Evolutionary conservation across 495 filamentous ascomycete species (phyloP).

Genomic region (Pseudoneurospora amorphoporcata): DNA sequence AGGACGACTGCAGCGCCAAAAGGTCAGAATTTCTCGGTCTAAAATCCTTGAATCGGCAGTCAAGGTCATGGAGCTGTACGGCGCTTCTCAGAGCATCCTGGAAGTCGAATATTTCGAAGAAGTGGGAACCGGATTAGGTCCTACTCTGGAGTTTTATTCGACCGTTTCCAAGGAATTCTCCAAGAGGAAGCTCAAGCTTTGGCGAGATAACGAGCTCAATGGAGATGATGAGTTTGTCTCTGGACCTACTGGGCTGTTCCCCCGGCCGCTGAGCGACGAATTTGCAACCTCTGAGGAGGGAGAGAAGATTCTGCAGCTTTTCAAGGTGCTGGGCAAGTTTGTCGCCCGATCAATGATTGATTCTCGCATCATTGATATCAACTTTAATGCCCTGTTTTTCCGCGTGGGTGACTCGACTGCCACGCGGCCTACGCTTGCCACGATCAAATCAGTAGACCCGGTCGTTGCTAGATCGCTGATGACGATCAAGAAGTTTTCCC

Average conservation of each 20-base stretch:
- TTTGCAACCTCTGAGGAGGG: slow-evolving; percentile 65
- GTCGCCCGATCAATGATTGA: slow-evolving; percentile 97
- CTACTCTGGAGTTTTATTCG: slow-evolving; percentile 97
- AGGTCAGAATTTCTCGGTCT: slow-evolving; percentile 86
- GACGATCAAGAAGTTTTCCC: slow-evolving; percentile 77
- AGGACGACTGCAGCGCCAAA: slow-evolving; percentile 90
- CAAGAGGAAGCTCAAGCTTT: slow-evolving; percentile 91
- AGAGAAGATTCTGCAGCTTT: slow-evolving; percentile 73
- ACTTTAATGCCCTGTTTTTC: slow-evolving; percentile 97
- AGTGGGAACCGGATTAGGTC: slow-evolving; percentile 91
- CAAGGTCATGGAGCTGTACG: slow-evolving; percentile 99
- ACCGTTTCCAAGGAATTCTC: slow-evolving; percentile 96
- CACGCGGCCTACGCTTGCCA: slow-evolving; percentile 80
- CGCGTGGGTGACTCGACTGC: slow-evolving; percentile 69
- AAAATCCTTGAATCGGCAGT: slow-evolving; percentile 93
- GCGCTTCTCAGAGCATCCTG: slow-evolving; percentile 84
- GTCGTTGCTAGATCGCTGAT: slow-evolving; percentile 78
- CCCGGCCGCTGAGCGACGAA: slow-evolving; percentile 77
- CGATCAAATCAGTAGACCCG: slow-evolving; percentile 80
- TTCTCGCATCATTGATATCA: slow-evolving; percentile 94
- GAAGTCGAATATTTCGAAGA: slow-evolving; percentile 99
- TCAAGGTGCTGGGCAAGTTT: slow-evolving; percentile 94
- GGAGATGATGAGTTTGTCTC: slow-evolving; percentile 76
- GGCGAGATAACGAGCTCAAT: slow-evolving; percentile 82
- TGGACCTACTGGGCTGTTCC: slow-evolving; percentile 79